phyloP scores from a whole-genome alignment of 441 rosid species.

The Arabidopsis lyrata region DNA sequence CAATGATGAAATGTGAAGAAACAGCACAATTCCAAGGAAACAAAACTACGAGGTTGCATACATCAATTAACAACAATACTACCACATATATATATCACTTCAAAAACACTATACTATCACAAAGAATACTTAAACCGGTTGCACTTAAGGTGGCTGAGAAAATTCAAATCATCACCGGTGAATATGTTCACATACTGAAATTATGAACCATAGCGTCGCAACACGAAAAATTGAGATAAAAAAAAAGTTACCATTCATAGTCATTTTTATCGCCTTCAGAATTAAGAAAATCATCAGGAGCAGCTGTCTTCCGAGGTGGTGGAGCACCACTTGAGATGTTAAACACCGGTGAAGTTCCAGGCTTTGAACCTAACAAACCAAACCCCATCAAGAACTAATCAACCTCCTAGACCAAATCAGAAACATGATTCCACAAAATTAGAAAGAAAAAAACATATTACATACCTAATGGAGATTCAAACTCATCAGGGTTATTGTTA shows the following conservation, averaged over 20 bases:
- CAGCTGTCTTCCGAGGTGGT: conserved; percentile 58
- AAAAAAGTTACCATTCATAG: conserved; percentile 79
- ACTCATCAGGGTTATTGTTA: conserved; percentile 64
- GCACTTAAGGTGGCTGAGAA: neutral
- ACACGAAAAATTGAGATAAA: neutral
- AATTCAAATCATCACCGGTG: conserved; percentile 8
- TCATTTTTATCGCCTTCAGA: conserved; percentile 93
- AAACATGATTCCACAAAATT: conserved; percentile 12
- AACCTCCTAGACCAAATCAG: conserved; percentile 26
- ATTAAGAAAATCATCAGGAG: conserved; percentile 88
- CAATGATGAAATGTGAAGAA: conserved; percentile 8
- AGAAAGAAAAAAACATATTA: neutral
- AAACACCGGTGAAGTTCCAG: conserved; percentile 84
- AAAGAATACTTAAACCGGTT: neutral
- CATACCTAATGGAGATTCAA: conserved; percentile 74
- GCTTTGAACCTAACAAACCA: conserved; percentile 67
- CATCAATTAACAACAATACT: conserved; percentile 12
- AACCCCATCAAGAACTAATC: conserved; percentile 6
- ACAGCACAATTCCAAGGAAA: neutral
- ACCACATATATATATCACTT: neutral
- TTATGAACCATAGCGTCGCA: neutral
- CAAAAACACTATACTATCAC: neutral
- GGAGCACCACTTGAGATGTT: conserved; percentile 64
- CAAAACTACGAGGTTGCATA: neutral
- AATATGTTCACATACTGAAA: neutral